These are phyloP conservation scores for Brachypodium distachyon DNA, from an alignment of 202 grass and related monocot genomes.

Conservation along the genomic window DNA sequence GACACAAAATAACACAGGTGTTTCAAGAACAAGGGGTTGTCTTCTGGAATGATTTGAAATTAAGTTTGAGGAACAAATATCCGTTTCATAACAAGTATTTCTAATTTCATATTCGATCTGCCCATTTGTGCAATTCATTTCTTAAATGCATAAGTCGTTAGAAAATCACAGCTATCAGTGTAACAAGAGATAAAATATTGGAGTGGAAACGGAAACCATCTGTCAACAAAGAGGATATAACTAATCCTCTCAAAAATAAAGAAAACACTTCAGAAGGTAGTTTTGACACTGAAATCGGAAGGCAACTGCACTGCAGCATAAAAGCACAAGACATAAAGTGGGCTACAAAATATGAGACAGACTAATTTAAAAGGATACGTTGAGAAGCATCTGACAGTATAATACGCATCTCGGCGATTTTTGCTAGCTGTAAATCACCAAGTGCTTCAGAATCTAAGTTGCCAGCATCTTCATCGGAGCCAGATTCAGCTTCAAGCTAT, in stretches of 20 bases:
- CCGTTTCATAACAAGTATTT: too few species aligned
- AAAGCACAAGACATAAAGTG: background rate
- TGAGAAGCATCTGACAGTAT: slow-evolving; percentile 62
- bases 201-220: background rate
- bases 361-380: slow-evolving; percentile 52
- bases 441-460: slow-evolving; percentile 37
- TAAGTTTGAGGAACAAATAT: background rate
- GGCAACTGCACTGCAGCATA: background rate
- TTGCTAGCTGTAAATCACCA: slow-evolving; percentile 49
- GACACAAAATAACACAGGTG: background rate
- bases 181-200: background rate
- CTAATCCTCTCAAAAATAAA: background rate
- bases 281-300: background rate
- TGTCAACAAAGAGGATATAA: background rate
- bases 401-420: slow-evolving; percentile 72
- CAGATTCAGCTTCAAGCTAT: slow-evolving; percentile 62
- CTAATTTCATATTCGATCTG: background rate
- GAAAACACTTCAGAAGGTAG: background rate
- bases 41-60: background rate
- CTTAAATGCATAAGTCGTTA: background rate
- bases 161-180: background rate
- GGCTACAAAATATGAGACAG: background rate
- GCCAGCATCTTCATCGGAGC: slow-evolving; percentile 22
- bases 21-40: background rate
- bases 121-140: background rate